Percentiles rank a stretch among this genome's conserved stretches.
Evolutionary conservation across 2,329 filamentous ascomycete genomes (phyloP).

Genomic region (Sporothrix brasiliensis): DNA sequence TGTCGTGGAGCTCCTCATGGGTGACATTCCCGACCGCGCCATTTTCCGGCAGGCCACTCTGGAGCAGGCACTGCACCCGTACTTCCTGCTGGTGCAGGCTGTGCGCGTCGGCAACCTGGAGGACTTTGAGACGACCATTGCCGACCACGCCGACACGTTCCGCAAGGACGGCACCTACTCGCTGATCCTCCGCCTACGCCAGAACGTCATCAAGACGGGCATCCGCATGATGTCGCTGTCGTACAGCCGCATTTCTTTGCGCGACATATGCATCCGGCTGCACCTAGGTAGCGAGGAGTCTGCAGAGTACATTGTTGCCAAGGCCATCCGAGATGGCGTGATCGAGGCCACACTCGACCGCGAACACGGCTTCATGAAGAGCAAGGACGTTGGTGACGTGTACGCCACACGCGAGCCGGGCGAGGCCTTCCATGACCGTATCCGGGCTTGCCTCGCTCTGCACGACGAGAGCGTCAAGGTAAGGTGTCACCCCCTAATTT

Average conservation of each 20-base stretch:
- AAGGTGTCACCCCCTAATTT: constrained; percentile 41
- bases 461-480: constrained; percentile 99
- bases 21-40: constrained; percentile 93
- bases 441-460: constrained; percentile 83
- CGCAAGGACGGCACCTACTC: constrained; percentile 94
- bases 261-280: constrained; percentile 94
- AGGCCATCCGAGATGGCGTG: constrained; percentile 95
- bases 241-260: constrained; percentile 94
- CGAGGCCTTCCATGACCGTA: constrained; percentile 97
- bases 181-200: constrained; percentile 87
- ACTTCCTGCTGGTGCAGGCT: constrained; percentile 90
- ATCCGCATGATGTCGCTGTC: constrained; percentile 99
- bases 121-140: constrained; percentile 86
- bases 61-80: constrained; percentile 85
- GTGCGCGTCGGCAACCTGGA: constrained; percentile 96
- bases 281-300: constrained; percentile 95
- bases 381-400: constrained; percentile 92
- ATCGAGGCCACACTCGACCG: constrained; percentile 95
- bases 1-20: constrained; percentile 96
- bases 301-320: constrained; percentile 98
- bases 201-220: constrained; percentile 99
- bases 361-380: constrained; percentile 97
- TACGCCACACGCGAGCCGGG: constrained; percentile 95
- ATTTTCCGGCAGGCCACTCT: constrained; percentile 89
- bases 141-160: constrained; percentile 80